Base-by-base conservation (phyloP, 139 green algal genomes). In the Micractinium conductrix region DNA sequence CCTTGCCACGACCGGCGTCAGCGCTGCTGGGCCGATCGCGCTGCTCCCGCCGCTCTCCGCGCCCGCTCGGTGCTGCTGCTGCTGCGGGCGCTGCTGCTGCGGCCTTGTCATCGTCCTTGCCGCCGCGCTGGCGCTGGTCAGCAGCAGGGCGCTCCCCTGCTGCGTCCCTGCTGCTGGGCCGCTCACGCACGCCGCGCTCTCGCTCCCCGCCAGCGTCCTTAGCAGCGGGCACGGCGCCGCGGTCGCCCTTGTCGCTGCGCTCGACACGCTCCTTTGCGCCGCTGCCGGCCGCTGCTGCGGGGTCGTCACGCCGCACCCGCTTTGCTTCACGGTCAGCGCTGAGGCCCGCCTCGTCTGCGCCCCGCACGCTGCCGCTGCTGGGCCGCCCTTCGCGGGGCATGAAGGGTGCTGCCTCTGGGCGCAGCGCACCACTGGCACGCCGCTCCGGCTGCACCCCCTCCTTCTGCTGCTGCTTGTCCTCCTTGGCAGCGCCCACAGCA, bases 251-350 rank as follows among this genome's bases (percentile, higher is more conserved):
- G 38, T 28, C 58, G 73, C 78, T 45, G 42, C 78, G 24, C 53
- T 2, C 10, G 53, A 9, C 53, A 21, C n/a, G n/a, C n/a, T n/a
- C n/a, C n/a, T n/a, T n/a, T n/a, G n/a, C 37, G 74, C 48, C 72
- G 42, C 12, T 19, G n/a, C n/a, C 76, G 14, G 55, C 76, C 4
- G 60, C 42, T 10, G 62, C 78, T 33, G 62, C 26, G 17, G 43
- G 62, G 30, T 83, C 78, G n/a, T 83, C 78, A 5, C 78, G 40
- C 28, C 78, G 60, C 19, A 43, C 30, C 30, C 78, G 78, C 78
- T 83, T 83, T 19, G 78, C 28, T 8, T 75, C 78, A 3, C 78
- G 60, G 62, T 83, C 78, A 9, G 21, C 35, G 40, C 42, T 42
- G 7, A 22, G 38, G 0, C 42, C 62, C 16, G 78, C 30, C 78